Base-by-base conservation (phyloP, 148 eudicot species). In the Tetragonia tetragonoides region DNA sequence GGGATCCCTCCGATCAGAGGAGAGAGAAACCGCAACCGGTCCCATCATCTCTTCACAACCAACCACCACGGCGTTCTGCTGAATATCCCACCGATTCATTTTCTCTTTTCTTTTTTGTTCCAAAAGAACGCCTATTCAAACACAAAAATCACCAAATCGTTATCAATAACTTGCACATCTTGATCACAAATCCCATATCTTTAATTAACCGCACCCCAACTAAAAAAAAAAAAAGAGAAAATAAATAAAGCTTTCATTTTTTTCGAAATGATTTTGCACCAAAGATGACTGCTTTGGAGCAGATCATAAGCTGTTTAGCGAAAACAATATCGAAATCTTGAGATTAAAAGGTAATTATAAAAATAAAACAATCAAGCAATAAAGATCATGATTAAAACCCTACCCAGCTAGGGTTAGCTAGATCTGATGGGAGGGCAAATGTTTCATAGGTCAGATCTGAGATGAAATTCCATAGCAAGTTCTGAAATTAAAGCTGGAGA, bases 11-110 rank as follows among this genome's bases (percentile, higher is more conserved):
- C 69, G 70, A 59, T 74, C 84, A 24, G 79, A 59, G 53, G 80
- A 66, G 23, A 54, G 66, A 17, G 82, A 59, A 38, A 77, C 74
- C 17, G 64, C 44, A 47, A 51, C 74, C 37, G 77, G 78, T 59
- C 78, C 80, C 59, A 75, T 67, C 46, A 73, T 68, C 63, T 81
- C 86, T 62, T 86, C 83, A 64, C 78, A 75, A 16, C 76, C 73
- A 54, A 56, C 63, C 70, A 69, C 80, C 79, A 78, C 60, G 68
- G 78, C 53, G 76, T 56, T 77, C 16, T 82, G 83, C 59, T 80
- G 74, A 73, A 79, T 51, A 39, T 79, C 88, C 51, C 86, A 81
- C n/a, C 53, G 54, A 73, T 81, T 79, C 86, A 86, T 83, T 68
- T 86, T 77, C 20, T 56, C 11, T 3, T 75, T 23, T 15, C 4